Evolutionary conservation across 2,329 filamentous ascomycete species (phyloP), one percentile per base, ranked within the genome.

Genomic region (Juglanconis oblonga): DNA sequence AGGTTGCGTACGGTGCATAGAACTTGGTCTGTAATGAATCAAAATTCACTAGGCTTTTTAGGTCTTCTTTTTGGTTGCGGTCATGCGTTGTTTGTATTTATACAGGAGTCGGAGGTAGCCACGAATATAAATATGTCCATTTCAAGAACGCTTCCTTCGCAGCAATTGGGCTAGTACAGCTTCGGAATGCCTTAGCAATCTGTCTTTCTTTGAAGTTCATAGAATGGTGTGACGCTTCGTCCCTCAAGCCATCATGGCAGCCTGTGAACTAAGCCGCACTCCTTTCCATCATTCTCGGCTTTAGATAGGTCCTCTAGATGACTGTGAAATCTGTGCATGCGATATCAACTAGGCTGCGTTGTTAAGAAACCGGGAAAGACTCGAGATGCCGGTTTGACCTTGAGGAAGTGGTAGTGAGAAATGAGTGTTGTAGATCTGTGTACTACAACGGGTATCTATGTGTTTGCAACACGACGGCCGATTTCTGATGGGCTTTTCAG

Each of bases 1-100:
- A 86, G 72, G 72, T 86, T 58, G 83, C 81, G 62, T 87, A 87
- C 67, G 84, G 84, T 58, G 77, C 72, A 69, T 87, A 76, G 75
- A 66, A 29, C 60, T 58, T 29, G 54, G 52, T 17, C 50, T 60
- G 63, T 59, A 55, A 63, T 67, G 58, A 62, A 55, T 59, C 62
- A 62, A 67, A 58, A 62, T 58, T 62, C 47, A 56, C 62, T 51
- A 60, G 64, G 66, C 61, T 72, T 70, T 70, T 71, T 63, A 66
- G 70, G 64, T 67, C 66, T 71, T 68, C 65, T 65, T 69, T 71
- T 70, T 68, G 68, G 70, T 65, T 61, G 67, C 67, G 68, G 64
- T 67, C 68, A 66, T 67, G 62, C 52, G 56, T 51, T 58, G 59
- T 58, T 61, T 69, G 67, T 69, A 69, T 61, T 69, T 70, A 68